Evolutionary conservation across 176 grass and related monocot genomes (phyloP).

Genomic region (Musa schizocarpa): DNA sequence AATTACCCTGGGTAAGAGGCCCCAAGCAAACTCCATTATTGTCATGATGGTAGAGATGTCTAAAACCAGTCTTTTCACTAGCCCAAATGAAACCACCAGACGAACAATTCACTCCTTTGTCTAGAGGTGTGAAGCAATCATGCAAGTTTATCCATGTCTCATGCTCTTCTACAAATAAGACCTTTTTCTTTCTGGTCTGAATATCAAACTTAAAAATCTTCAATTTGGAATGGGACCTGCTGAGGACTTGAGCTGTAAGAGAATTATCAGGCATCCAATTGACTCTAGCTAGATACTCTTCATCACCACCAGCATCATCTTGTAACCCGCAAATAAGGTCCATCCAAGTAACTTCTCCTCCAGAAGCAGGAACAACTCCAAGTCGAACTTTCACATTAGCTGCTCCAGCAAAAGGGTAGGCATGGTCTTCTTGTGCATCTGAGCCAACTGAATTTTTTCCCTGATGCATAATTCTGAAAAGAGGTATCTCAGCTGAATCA

Average conservation of each 20-base stretch:
- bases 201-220: slow-evolving; percentile 88
- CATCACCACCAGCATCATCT: slow-evolving; percentile 38
- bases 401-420: slow-evolving; percentile 93
- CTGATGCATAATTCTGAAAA: slow-evolving; percentile 99
- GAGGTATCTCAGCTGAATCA: slow-evolving; percentile 83
- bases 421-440: slow-evolving; percentile 92
- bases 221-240: slow-evolving; percentile 74
- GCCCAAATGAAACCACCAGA: slow-evolving; percentile 92
- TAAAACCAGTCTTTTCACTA: slow-evolving; percentile 91
- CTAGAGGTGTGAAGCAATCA: slow-evolving; percentile 86
- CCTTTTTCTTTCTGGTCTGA: slow-evolving; percentile 52
- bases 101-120: slow-evolving; percentile 57
- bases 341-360: slow-evolving; percentile 89
- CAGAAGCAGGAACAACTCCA: slow-evolving; percentile 62
- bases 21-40: slow-evolving; percentile 70
- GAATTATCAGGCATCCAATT: slow-evolving; percentile 85
- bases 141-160: slow-evolving; percentile 80
- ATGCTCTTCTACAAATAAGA: slow-evolving; percentile 66
- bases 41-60: slow-evolving; percentile 85
- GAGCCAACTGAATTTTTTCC: slow-evolving; percentile 70
- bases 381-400: slow-evolving; percentile 82
- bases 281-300: slow-evolving; percentile 92
- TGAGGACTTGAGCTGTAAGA: slow-evolving; percentile 83
- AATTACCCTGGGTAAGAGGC: slow-evolving; percentile 82
- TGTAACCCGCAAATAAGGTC: slow-evolving; percentile 68